These are phyloP conservation scores for Nemania sp. DNA, from an alignment of 2,329 filamentous ascomycete genomes.

Conservation along the genomic window DNA sequence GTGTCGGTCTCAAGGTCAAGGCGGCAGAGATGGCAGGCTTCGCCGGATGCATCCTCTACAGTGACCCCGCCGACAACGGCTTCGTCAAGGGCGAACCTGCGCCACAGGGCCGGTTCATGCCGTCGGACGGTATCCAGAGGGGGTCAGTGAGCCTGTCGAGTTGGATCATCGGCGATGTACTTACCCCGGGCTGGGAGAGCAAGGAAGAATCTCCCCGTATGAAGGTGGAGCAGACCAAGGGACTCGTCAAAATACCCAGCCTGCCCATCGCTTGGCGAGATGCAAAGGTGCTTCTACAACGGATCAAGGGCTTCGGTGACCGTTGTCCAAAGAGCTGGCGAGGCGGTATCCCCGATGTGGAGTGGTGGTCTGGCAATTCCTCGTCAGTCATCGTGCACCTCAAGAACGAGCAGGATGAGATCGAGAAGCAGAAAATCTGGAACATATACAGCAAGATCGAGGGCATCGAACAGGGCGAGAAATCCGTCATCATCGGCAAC, in stretches of 20 bases:
- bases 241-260: conserved; percentile 82
- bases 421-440: conserved; percentile 81
- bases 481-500: conserved; percentile 88
- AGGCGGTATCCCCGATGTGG: conserved; percentile 75
- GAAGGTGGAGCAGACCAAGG: conserved; percentile 70
- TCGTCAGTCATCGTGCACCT: conserved; percentile 79
- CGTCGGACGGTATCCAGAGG: conserved; percentile 79
- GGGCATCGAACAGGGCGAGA: conserved; percentile 81
- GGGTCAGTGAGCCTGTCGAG: conserved; percentile 80
- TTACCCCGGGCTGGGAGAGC: conserved; percentile 86
- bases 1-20: conserved; percentile 82
- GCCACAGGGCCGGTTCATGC: conserved; percentile 79
- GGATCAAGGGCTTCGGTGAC: conserved; percentile 75
- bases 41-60: conserved; percentile 88
- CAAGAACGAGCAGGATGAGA: conserved; percentile 85
- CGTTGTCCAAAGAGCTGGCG: conserved; percentile 72
- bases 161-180: conserved; percentile 86
- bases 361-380: conserved; percentile 84
- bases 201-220: conserved; percentile 68
- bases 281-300: conserved; percentile 76
- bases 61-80: conserved; percentile 83
- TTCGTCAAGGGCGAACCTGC: conserved; percentile 73
- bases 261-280: conserved; percentile 89
- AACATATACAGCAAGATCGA: conserved; percentile 85
- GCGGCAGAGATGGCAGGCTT: conserved; percentile 87